These are phyloP conservation scores for Straminergon stramineum DNA, from an alignment of 225 moss, liverwort and hornwort genomes.

Conservation along the genomic window DNA sequence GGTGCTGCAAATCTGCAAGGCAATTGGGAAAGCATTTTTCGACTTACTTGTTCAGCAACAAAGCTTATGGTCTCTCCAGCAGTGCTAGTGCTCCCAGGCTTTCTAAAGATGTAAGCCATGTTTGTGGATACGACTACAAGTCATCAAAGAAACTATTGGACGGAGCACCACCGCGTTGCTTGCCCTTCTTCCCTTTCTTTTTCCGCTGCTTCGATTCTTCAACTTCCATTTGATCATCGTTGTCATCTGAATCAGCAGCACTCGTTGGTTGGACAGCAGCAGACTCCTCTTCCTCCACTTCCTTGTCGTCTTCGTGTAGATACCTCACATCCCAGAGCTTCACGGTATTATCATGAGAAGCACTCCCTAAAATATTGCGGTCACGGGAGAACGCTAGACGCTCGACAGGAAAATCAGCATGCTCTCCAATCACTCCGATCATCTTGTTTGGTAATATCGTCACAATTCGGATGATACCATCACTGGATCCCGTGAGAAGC, in stretches of 20 bases:
- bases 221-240: constrained; percentile 56
- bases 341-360: constrained; percentile 80
- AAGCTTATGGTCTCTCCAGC: constrained; percentile 14
- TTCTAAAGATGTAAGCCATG: constrained; percentile 29
- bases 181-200: constrained; percentile 52
- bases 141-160: constrained; percentile 54
- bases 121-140: background rate
- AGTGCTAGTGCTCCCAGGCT: background rate
- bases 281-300: constrained; percentile 15
- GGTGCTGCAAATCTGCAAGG: background rate
- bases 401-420: constrained; percentile 87
- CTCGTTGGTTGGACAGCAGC: background rate
- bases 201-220: constrained; percentile 43
- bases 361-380: constrained; percentile 61
- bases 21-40: background rate
- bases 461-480: constrained; percentile 87
- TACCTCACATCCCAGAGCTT: constrained; percentile 96
- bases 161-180: constrained; percentile 22
- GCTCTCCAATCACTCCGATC: constrained; percentile 94
- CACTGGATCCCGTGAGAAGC: constrained; percentile 83
- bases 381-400: constrained; percentile 75
- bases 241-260: constrained; percentile 19
- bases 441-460: constrained; percentile 88
- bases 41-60: constrained; percentile 24
- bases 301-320: constrained; percentile 56